Evolutionary conservation across 2,329 filamentous ascomycete species (phyloP), one percentile per base, ranked within the genome.

Genomic region (Eutypella sp.): DNA sequence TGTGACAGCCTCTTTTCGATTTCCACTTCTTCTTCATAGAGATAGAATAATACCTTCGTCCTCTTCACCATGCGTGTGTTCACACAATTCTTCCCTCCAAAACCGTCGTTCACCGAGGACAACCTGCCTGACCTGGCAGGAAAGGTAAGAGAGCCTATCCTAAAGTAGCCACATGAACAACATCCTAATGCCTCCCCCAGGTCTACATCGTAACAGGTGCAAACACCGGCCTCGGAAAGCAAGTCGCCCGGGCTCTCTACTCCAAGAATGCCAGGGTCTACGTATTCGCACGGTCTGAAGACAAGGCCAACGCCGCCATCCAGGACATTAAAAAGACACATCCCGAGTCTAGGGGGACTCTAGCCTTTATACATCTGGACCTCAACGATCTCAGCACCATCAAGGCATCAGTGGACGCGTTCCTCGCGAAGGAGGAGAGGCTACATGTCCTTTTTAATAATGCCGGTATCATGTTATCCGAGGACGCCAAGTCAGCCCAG

Each of bases 391-490:
- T 43, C 9, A 25, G 23, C 15, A 33, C 19, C 3, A 31, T 43
- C 44, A 43, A 39, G 22, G 18, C 18, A 5, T 36, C 43, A 4
- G 40, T 43, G 9, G 13, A 44, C 10, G 29, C 19, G 7, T 47
- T 41, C 25, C 41, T 42, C 25, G 9, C 34, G 8, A 8, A 16
- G 37, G 46, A 47, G 25, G 29, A 40, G 27, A 40, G 27, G 27
- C 46, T 47, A 3, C n/a, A 47, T 29, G 42, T 47, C 11, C 46
- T 47, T 37, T 44, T 47, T 18, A 44, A 45, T 29, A 47, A 47
- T 25, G 46, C 46, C 22, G 45, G 45, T 15, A 41, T 44, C 33
- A 37, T 37, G 33, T 18, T 18, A 18, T 10, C n/a, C 33, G 29
- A 33, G 5, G 11, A 15, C 29, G 29, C 29, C 5, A 11, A n/a